Percentiles rank a stretch among this genome's conserved stretches.
Conservation (phyloP, 805 yeast species). For the Vanderwaltozyma polyspora region DNA sequence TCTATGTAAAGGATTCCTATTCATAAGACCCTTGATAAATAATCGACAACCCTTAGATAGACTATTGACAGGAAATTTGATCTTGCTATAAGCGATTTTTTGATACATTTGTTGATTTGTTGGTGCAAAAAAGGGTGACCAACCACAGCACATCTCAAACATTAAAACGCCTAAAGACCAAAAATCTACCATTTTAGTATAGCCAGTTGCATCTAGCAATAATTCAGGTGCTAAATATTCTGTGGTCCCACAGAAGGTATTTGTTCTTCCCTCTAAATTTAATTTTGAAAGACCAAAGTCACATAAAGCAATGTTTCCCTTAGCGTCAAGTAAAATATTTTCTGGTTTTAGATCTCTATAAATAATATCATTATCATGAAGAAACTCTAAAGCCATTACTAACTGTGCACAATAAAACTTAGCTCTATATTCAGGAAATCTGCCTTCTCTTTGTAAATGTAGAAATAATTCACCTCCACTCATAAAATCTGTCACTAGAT, state of each 20-base stretch:
- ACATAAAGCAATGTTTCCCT: constrained; percentile 93
- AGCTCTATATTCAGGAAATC: constrained; percentile 86
- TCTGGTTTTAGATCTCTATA: constrained; percentile 97
- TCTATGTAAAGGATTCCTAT: constrained; percentile 91
- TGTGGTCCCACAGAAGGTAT: constrained; percentile 96
- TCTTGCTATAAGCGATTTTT: constrained; percentile 96
- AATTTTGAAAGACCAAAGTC: constrained; percentile 96
- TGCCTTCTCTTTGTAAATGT: constrained; percentile 94
- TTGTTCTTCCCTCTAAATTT: constrained; percentile 77
- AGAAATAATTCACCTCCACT: constrained; percentile 94
- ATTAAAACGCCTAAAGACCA: constrained; percentile 96
- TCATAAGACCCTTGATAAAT: constrained; percentile 87
- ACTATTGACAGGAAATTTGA: constrained; percentile 91
- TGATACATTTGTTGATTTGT: constrained; percentile 98
- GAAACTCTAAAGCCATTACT: constrained; percentile 82
- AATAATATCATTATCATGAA: constrained; percentile 91
- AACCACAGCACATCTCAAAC: constrained; percentile 98
- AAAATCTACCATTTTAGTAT: constrained; percentile 97
- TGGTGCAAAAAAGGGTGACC: constrained; percentile 98
- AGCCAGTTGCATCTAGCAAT: constrained; percentile 89
- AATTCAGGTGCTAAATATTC: constrained; percentile 97
- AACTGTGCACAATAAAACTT: constrained; percentile 94
- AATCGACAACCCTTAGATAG: constrained; percentile 85
- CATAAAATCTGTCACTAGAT: constrained; percentile 94
- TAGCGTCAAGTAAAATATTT: constrained; percentile 86